phyloP scores from a whole-genome alignment of 352 stramenopile genomes.

The Globisporangium cylindrosporum region DNA sequence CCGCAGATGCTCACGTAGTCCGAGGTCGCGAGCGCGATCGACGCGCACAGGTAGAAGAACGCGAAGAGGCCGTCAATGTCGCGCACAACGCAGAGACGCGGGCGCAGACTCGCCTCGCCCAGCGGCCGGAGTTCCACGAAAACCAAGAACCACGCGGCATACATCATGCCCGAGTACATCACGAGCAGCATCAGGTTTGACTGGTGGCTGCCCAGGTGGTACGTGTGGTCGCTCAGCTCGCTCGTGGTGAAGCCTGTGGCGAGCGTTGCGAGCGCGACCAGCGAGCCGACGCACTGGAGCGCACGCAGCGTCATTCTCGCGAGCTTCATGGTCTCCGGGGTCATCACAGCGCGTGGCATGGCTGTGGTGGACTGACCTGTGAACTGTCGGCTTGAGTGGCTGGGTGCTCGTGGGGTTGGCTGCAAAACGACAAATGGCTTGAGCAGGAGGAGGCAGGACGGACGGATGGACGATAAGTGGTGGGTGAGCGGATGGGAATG shows the following conservation, averaged over 20 bases:
- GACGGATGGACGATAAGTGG: not conserved
- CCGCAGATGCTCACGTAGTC: conserved; percentile 35
- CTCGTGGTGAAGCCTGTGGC: conserved; percentile 12
- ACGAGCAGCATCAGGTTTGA: conserved; percentile 24
- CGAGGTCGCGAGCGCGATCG: conserved; percentile 23
- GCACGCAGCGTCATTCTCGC: conserved; percentile 24
- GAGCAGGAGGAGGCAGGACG: not conserved
- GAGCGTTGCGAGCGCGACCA: conserved; percentile 22
- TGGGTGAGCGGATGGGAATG: not conserved
- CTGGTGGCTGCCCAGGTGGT: conserved; percentile 18
- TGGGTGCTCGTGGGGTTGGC: not conserved
- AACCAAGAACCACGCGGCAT: conserved; percentile 23
- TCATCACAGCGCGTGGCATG: conserved; percentile 16
- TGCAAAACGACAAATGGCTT: conserved; percentile 1
- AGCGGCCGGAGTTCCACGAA: conserved; percentile 36
- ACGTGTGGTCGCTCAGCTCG: conserved; percentile 8
- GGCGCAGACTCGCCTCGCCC: conserved; percentile 18
- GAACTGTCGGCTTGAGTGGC: not conserved
- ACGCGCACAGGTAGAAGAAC: conserved; percentile 26
- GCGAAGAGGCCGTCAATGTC: conserved; percentile 26
- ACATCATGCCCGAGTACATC: conserved; percentile 28
- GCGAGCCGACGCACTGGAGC: conserved; percentile 27
- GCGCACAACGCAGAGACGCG: conserved; percentile 25
- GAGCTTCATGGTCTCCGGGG: conserved; percentile 28
- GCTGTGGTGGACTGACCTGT: not conserved